These are phyloP conservation scores for Cucumis variabilis DNA, from an alignment of 331 rosid genomes.

Conservation along the genomic window DNA sequence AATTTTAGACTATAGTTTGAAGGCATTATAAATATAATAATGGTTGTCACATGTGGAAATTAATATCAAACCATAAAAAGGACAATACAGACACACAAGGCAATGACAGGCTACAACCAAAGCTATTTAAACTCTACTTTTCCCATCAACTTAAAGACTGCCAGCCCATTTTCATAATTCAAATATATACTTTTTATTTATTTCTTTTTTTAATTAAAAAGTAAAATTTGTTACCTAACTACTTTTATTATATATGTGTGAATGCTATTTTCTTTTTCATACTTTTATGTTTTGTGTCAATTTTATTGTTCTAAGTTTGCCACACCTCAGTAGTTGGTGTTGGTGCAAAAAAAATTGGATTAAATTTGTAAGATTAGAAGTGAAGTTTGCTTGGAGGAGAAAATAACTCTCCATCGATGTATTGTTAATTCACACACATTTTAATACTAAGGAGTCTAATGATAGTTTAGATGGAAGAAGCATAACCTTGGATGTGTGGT, in stretches of 20 bases:
- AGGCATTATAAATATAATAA: background rate
- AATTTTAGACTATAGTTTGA: background rate
- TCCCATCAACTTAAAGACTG: background rate
- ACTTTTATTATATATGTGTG: background rate
- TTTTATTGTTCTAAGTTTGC: no score
- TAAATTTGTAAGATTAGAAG: background rate
- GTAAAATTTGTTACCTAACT: background rate
- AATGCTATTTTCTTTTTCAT: no score
- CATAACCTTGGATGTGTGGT: background rate
- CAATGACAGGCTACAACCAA: background rate
- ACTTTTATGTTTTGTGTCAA: no score
- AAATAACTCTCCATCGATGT: background rate
- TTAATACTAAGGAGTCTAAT: background rate
- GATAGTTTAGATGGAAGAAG: background rate
- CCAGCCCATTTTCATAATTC: background rate
- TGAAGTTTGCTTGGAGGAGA: background rate
- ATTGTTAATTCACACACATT: no score
- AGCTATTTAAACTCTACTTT: background rate
- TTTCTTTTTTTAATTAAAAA: background rate
- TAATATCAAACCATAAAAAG: background rate
- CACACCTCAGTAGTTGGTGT: background rate
- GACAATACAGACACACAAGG: background rate
- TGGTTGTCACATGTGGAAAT: conserved; percentile 1
- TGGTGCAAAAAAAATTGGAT: background rate
- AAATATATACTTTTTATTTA: no score